Evolutionary conservation across 768 basidiomycete genomes (phyloP), one percentile per base, ranked within the genome.

Genomic region (Lentinula guzmanii): DNA sequence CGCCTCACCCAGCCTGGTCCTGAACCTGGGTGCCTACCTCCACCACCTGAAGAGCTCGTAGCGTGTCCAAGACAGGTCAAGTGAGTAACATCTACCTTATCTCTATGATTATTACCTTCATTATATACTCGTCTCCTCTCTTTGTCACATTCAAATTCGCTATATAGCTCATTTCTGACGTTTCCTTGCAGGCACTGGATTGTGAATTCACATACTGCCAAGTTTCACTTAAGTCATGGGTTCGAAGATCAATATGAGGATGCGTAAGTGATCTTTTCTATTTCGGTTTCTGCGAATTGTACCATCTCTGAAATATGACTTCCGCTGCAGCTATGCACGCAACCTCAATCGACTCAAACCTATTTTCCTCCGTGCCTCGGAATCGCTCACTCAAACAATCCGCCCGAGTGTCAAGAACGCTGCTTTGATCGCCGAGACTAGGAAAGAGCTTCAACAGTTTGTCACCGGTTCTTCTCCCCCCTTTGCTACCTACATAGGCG

Each of bases 61-160:
- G 85, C 88, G n/a, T 90, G 89, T 67, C 89, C 89, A 18, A 76
- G 88, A 56, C 76, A 78, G 24, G 85, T 85, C 39, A 84, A 86
- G 86, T 87, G 69, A 69, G 78, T 67, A 54, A 50, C 34, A 42
- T 56, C 42, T 43, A 45, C 41, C 33, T 55, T 53, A 7, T 24
- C 33, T 21, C 39, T 37, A 45, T 55, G 8, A 39, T 13, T 39
- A 2, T 7, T 8, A 37, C 37, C 37, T 58, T 28, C 16, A 24
- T 31, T 18, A 2, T 21, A 43, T 58, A 8, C 13, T 7, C 5
- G 33, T 35, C 48, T 61, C 15, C 18, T n/a, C 18, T 60, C 56
- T 28, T 57, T 61, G 43, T 28, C 28, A 28, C 0, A 28, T 28
- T 0, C 3, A 28, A 56, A 52, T 61, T 66, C 56, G 62, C 64